These are phyloP conservation scores for Cymodocea nodosa DNA, from an alignment of 116 monocot genomes.

Conservation along the genomic window DNA sequence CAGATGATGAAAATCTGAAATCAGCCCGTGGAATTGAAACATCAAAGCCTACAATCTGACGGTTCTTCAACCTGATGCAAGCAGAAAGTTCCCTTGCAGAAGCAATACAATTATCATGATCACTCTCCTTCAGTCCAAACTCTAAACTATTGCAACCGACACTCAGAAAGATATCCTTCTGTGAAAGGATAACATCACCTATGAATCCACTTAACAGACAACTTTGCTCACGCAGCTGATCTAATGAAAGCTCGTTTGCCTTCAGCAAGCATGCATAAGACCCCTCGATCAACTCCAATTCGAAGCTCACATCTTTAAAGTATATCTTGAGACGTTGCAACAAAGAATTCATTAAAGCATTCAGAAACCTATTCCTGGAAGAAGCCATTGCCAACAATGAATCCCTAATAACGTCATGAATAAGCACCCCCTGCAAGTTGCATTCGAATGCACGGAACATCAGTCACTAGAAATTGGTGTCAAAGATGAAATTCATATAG, in stretches of 20 bases:
- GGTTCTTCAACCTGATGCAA: slow-evolving; percentile 21
- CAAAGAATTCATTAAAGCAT: slow-evolving; percentile 19
- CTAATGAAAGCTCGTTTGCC: slow-evolving; percentile 22
- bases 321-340: slow-evolving; percentile 27
- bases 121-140: slow-evolving; percentile 35
- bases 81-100: slow-evolving; percentile 28
- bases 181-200: slow-evolving; percentile 14
- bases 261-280: slow-evolving; percentile 33
- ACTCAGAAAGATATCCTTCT: slow-evolving; percentile 21
- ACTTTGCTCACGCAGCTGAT: slow-evolving; percentile 13
- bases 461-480: not conserved
- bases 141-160: slow-evolving; percentile 25
- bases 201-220: slow-evolving; percentile 30
- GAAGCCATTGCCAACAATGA: slow-evolving; percentile 8
- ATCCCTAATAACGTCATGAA: slow-evolving; percentile 52
- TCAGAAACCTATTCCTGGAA: slow-evolving; percentile 15
- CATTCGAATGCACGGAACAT: not conserved
- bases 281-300: slow-evolving; percentile 26
- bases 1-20: slow-evolving; percentile 24
- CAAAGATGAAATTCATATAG: not conserved
- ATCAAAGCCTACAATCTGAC: slow-evolving; percentile 18
- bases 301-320: slow-evolving; percentile 30
- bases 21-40: slow-evolving; percentile 21
- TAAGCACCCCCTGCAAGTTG: slow-evolving; percentile 46
- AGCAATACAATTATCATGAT: slow-evolving; percentile 10